These are phyloP conservation scores for Ramaria sp. DNA, from an alignment of 768 basidiomycete species.

Conservation along the genomic window DNA sequence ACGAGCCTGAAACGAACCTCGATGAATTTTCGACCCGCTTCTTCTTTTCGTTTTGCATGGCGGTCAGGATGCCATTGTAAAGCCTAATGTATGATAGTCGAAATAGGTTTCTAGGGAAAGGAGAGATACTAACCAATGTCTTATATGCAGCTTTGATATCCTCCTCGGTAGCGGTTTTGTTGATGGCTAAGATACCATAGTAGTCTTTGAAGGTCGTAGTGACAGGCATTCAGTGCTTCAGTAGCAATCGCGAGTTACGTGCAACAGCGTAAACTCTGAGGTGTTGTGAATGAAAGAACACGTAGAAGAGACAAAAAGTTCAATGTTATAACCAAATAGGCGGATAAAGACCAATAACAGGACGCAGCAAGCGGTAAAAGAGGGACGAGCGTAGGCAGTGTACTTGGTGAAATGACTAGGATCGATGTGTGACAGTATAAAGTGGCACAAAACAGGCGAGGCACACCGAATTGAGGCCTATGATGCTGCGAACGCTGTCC, in stretches of 20 bases:
- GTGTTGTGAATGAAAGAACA: neutral
- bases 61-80: slow-evolving; percentile 63
- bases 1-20: slow-evolving; percentile 30
- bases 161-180: slow-evolving; percentile 33
- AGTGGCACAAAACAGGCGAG: neutral
- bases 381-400: neutral
- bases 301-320: neutral
- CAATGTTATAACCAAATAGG: neutral
- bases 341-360: neutral
- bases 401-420: neutral
- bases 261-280: neutral
- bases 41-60: slow-evolving; percentile 38
- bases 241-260: neutral
- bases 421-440: neutral
- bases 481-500: neutral
- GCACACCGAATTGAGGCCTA: neutral
- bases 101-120: slow-evolving; percentile 14
- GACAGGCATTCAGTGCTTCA: slow-evolving; percentile 6
- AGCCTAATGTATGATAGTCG: slow-evolving; percentile 25
- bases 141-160: slow-evolving; percentile 53
- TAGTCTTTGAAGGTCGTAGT: slow-evolving; percentile 7
- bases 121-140: slow-evolving; percentile 35
- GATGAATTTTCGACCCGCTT: slow-evolving; percentile 43
- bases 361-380: slow-evolving; percentile 3
- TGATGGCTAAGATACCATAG: slow-evolving; percentile 29